These are phyloP conservation scores for Protomyces pachydermus DNA, from an alignment of 1,139 yeast species.

Conservation along the genomic window DNA sequence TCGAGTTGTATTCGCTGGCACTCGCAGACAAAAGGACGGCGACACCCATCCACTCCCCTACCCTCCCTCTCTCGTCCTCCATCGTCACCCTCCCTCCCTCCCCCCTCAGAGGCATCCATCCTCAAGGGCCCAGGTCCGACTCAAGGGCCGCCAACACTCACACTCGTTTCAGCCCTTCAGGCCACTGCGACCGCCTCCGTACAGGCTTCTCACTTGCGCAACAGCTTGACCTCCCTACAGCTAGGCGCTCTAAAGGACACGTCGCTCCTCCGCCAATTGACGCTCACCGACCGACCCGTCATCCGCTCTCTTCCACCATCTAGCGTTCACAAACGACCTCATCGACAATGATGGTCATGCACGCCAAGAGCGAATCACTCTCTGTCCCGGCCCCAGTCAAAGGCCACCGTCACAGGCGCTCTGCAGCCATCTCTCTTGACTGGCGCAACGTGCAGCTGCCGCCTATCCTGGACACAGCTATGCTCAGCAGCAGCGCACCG, in stretches of 20 bases:
- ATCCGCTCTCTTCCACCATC: too few relatives aligned
- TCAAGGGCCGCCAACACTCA: too few relatives aligned
- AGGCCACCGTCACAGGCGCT: conserved; percentile 23
- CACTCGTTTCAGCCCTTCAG: too few relatives aligned
- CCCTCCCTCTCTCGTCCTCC: not conserved
- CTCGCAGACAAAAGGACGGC: too few relatives aligned
- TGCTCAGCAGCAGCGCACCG: not conserved
- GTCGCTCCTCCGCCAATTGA: too few relatives aligned
- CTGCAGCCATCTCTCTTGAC: conserved; percentile 22
- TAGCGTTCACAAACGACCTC: too few relatives aligned
- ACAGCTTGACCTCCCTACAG: too few relatives aligned
- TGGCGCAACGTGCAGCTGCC: conserved; percentile 23
- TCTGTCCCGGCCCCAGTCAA: conserved; percentile 11
- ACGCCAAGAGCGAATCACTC: conserved; percentile 3
- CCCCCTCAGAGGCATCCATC: not conserved
- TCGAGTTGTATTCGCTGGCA: too few relatives aligned
- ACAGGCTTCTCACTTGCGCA: too few relatives aligned
- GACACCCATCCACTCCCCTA: not conserved
- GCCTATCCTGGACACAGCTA: not conserved
- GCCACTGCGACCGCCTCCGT: too few relatives aligned
- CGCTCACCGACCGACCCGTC: too few relatives aligned
- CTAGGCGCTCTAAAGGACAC: too few relatives aligned
- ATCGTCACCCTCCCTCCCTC: not conserved
- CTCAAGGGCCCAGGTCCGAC: not conserved
- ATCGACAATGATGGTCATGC: not conserved